Percentiles rank a stretch among this genome's conserved stretches.
Evolutionary conservation across 1,284 basidiomycete species (phyloP).

Genomic region (Irpex sp.): DNA sequence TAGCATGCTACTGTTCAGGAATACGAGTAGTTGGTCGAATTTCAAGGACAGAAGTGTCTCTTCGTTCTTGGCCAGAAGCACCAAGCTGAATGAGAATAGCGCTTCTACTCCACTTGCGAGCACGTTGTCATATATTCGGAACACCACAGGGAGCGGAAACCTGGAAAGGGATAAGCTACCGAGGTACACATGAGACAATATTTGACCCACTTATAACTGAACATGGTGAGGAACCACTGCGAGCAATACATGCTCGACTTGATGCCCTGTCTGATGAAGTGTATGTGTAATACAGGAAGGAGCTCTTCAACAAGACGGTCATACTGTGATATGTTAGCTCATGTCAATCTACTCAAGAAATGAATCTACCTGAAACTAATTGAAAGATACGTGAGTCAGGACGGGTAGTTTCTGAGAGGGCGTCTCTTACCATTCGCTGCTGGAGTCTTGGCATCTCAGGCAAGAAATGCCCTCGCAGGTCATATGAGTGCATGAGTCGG

Average conservation of each 20-base stretch:
- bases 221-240: conserved; percentile 98
- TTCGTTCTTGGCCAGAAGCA: conserved; percentile 86
- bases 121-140: conserved; percentile 91
- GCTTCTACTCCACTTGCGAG: conserved; percentile 97
- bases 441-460: conserved; percentile 98
- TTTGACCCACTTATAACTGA: conserved; percentile 73
- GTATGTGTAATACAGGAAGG: conserved; percentile 85
- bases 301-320: conserved; percentile 92
- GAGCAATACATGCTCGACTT: conserved; percentile 97
- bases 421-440: conserved; percentile 66
- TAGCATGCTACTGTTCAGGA: conserved; percentile 77
- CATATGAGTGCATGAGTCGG: conserved; percentile 97
- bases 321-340: conserved; percentile 49
- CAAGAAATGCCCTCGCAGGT: conserved; percentile 91
- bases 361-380: conserved; percentile 40
- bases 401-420: neutral
- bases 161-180: conserved; percentile 33
- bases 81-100: conserved; percentile 91
- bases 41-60: conserved; percentile 71
- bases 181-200: conserved; percentile 1
- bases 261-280: conserved; percentile 88
- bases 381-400: neutral
- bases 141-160: conserved; percentile 93
- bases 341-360: neutral
- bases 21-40: conserved; percentile 84